A percentile compares a stretch with the other conserved stretches of the same genome.
Conservation (phyloP, 306 rosid genomes). For the Pachyrhizus erosus region DNA sequence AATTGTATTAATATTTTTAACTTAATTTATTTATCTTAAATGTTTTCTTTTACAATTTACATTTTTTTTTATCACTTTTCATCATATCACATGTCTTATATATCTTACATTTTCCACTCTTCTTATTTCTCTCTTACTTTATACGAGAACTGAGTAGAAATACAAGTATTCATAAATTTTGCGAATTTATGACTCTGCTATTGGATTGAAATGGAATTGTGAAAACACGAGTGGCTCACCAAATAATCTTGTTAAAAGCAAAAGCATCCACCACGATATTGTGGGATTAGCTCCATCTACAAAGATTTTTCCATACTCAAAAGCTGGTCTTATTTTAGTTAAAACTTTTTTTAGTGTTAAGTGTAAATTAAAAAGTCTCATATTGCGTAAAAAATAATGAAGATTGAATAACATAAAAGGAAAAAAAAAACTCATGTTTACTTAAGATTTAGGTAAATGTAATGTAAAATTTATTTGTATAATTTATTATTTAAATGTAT, state of each 20-base stretch:
- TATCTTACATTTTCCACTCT: background rate
- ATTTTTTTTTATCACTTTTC: background rate
- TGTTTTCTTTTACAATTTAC: background rate
- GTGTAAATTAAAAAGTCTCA: too few relatives aligned
- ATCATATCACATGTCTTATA: background rate
- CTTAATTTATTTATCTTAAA: background rate
- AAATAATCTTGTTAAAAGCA: background rate
- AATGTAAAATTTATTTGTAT: too few relatives aligned
- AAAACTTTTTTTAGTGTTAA: too few relatives aligned
- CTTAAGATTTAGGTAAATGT: too few relatives aligned
- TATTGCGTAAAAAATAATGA: too few relatives aligned
- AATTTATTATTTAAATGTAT: too few relatives aligned
- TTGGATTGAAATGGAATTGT: constrained; percentile 11
- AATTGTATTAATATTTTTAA: background rate
- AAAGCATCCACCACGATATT: too few relatives aligned
- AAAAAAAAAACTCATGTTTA: too few relatives aligned
- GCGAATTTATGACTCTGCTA: background rate
- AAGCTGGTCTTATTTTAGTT: too few relatives aligned
- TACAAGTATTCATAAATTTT: background rate
- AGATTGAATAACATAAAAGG: too few relatives aligned
- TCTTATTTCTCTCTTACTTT: background rate
- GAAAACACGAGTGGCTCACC: background rate
- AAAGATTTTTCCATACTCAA: too few relatives aligned
- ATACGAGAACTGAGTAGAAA: background rate
- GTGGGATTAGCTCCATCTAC: too few relatives aligned